Conservation (phyloP, 768 basidiomycete genomes). For the Leccinum longicurvipes region DNA sequence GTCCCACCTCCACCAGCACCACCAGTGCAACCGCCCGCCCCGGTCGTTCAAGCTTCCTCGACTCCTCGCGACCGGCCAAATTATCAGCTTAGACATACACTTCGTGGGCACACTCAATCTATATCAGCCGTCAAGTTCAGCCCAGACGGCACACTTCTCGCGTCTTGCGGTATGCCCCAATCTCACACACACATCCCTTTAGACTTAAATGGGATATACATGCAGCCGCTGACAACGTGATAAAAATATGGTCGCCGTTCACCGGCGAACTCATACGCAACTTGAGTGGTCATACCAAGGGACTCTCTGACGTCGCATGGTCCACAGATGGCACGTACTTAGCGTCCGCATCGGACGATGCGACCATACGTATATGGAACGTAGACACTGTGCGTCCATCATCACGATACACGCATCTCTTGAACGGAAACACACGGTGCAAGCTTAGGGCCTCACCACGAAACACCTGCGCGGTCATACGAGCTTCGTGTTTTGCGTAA, state of each 20-base stretch:
- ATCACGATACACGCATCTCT: neutral
- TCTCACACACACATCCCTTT: neutral
- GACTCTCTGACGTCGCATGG: slow-evolving; percentile 89
- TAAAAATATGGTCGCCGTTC: slow-evolving; percentile 82
- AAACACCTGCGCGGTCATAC: slow-evolving; percentile 79
- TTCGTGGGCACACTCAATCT: slow-evolving; percentile 76
- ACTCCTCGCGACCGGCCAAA: slow-evolving; percentile 47
- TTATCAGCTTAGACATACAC: slow-evolving; percentile 63
- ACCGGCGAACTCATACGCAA: slow-evolving; percentile 76
- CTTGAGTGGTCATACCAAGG: slow-evolving; percentile 71
- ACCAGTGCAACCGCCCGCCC: slow-evolving; percentile 29
- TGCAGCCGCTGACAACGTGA: slow-evolving; percentile 70
- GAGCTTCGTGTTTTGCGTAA: slow-evolving; percentile 87
- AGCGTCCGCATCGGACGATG: slow-evolving; percentile 92
- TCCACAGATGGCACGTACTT: slow-evolving; percentile 78
- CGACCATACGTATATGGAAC: slow-evolving; percentile 85
- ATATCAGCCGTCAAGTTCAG: slow-evolving; percentile 92
- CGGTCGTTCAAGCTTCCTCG: slow-evolving; percentile 37
- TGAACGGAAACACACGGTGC: slow-evolving; percentile 1
- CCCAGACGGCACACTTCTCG: slow-evolving; percentile 78
- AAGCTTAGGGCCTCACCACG: slow-evolving; percentile 59
- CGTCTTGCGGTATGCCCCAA: slow-evolving; percentile 75
- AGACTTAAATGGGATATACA: neutral
- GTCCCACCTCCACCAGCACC: slow-evolving; percentile 33
- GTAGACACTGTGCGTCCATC: slow-evolving; percentile 63